These are phyloP conservation scores for Sinapis alba DNA, from an alignment of 441 rosid species.

Conservation along the genomic window DNA sequence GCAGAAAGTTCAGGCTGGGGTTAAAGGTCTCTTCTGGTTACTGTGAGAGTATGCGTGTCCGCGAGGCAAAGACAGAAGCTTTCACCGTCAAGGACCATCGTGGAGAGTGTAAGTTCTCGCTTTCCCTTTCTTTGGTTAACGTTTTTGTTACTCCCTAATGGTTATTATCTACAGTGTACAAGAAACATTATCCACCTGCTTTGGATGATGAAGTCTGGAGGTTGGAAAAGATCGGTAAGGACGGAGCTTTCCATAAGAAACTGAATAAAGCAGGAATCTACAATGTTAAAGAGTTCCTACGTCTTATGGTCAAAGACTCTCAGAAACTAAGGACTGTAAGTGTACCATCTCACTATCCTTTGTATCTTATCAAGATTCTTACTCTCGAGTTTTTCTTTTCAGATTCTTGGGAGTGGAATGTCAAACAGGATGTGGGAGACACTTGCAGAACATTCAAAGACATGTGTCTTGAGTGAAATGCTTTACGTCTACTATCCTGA, in stretches of 20 bases:
- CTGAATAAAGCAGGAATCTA: constrained; percentile 62
- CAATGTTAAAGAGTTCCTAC: constrained; percentile 74
- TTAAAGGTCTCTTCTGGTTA: constrained; percentile 72
- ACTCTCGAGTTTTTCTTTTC: constrained; percentile 28
- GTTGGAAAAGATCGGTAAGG: constrained; percentile 92
- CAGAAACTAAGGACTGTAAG: constrained; percentile 79
- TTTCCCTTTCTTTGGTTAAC: neutral
- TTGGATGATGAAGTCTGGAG: constrained; percentile 89
- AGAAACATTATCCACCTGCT: constrained; percentile 94
- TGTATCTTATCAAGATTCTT: neutral
- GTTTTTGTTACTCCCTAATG: neutral
- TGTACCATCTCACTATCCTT: constrained; percentile 27
- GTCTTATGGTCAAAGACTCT: constrained; percentile 72
- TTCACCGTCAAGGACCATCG: constrained; percentile 91
- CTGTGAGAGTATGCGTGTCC: constrained; percentile 69
- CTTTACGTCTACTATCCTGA: constrained; percentile 83
- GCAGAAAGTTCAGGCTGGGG: constrained; percentile 88
- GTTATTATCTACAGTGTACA: constrained; percentile 58
- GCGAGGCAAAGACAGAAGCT: constrained; percentile 92
- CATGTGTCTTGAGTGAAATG: constrained; percentile 76
- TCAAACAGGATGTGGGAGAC: constrained; percentile 96
- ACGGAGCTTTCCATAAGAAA: constrained; percentile 93
- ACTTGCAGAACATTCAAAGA: constrained; percentile 84
- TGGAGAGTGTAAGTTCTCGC: constrained; percentile 71
- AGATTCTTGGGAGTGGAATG: constrained; percentile 98